These are phyloP conservation scores for Patellaria atrata DNA, from an alignment of 495 filamentous ascomycete species.

Conservation along the genomic window DNA sequence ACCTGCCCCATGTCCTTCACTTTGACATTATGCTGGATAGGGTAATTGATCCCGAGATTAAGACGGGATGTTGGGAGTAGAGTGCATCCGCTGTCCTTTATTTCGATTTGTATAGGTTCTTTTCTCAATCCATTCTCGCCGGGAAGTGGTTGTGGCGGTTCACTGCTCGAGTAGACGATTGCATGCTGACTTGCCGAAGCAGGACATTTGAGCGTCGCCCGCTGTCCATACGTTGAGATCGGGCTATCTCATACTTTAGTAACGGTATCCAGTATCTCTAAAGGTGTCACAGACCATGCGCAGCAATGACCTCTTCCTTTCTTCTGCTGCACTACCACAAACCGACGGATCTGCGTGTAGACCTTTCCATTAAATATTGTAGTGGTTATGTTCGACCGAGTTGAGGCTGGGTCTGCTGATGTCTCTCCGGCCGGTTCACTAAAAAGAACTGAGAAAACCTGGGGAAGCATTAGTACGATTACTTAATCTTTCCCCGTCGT, in stretches of 20 bases:
- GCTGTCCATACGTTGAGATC: slow-evolving; percentile 28
- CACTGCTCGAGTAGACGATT: slow-evolving; percentile 26
- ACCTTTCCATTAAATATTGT: slow-evolving; percentile 5
- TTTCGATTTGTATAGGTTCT: slow-evolving; percentile 1
- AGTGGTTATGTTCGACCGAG: slow-evolving; percentile 10
- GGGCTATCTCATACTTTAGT: slow-evolving; percentile 13
- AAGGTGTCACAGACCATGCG: slow-evolving; percentile 3
- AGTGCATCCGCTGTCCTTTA: neutral
- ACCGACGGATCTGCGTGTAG: slow-evolving; percentile 14
- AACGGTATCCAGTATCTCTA: neutral
- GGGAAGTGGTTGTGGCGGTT: neutral
- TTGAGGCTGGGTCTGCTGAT: neutral
- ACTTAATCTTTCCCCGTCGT: no score
- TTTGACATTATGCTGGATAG: slow-evolving; percentile 15
- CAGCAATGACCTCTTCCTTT: slow-evolving; percentile 5
- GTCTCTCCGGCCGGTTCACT: slow-evolving; percentile 6
- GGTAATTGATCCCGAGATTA: slow-evolving; percentile 4
- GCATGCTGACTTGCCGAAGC: slow-evolving; percentile 27
- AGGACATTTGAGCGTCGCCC: slow-evolving; percentile 27
- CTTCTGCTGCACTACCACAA: slow-evolving; percentile 15
- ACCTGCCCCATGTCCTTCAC: slow-evolving; percentile 26
- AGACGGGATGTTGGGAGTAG: slow-evolving; percentile 2
- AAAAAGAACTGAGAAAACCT: slow-evolving; percentile 15
- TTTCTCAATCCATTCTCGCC: slow-evolving; percentile 3
- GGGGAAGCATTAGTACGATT: neutral